Evolutionary conservation across 495 filamentous ascomycete genomes (phyloP).

Genomic region (Penicillium argentinense): DNA sequence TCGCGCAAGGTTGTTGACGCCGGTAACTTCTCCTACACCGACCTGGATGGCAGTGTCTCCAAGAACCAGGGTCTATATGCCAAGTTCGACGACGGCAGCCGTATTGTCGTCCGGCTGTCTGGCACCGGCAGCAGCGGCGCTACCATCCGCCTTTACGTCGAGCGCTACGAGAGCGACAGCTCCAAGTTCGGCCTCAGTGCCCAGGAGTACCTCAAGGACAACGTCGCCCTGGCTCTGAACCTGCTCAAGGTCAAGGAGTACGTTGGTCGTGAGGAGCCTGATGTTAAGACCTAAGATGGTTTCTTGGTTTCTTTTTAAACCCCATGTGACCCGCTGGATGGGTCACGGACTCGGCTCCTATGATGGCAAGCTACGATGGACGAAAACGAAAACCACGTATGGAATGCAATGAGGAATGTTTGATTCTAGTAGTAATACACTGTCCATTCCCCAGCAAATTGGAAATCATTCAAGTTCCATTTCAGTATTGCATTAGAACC

Average conservation of each 20-base stretch:
- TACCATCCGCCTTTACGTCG: slow-evolving; percentile 94
- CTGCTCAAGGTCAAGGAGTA: slow-evolving; percentile 88
- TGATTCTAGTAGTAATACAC: slow-evolving; percentile 14
- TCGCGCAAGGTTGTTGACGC: slow-evolving; percentile 84
- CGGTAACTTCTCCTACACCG: slow-evolving; percentile 95
- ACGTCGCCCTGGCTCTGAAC: slow-evolving; percentile 77
- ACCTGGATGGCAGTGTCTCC: slow-evolving; percentile 91
- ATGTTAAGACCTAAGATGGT: slow-evolving; percentile 81
- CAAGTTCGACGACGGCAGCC: slow-evolving; percentile 91
- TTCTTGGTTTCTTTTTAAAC: slow-evolving; percentile 1
- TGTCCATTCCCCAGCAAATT: slow-evolving; percentile 6
- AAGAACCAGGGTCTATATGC: slow-evolving; percentile 95
- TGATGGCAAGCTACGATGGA: slow-evolving; percentile 17
- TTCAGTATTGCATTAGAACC: neutral
- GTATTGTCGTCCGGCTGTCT: slow-evolving; percentile 90
- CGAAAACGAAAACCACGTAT: slow-evolving; percentile 16
- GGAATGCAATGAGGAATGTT: slow-evolving; percentile 8
- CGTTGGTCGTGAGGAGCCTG: slow-evolving; percentile 85
- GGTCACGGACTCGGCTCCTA: slow-evolving; percentile 22
- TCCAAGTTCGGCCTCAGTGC: slow-evolving; percentile 73
- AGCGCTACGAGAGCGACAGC: slow-evolving; percentile 81
- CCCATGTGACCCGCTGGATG: slow-evolving; percentile 28
- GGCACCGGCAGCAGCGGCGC: slow-evolving; percentile 93
- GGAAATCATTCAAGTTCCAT: neutral
- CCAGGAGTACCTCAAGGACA: slow-evolving; percentile 91